Evolutionary conservation across 768 basidiomycete species (phyloP).

Genomic region (Pholiota microspora): DNA sequence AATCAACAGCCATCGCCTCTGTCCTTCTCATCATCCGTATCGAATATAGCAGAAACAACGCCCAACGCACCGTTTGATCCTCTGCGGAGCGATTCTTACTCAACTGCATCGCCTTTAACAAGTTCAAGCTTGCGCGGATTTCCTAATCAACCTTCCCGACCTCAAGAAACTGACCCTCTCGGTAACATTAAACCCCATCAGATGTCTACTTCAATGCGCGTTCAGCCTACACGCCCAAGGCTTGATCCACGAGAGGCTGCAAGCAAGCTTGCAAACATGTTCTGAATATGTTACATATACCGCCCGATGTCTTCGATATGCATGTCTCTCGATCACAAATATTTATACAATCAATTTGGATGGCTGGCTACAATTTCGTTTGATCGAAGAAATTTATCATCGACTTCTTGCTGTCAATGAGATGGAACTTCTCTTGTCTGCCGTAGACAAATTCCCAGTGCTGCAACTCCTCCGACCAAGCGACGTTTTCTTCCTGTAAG

Average conservation of each 20-base stretch:
- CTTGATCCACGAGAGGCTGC: conserved; percentile 86
- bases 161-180: conserved; percentile 57
- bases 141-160: conserved; percentile 21
- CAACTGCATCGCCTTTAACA: conserved; percentile 31
- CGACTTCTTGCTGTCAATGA: conserved; percentile 30
- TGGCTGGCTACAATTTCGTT: background rate
- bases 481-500: conserved; percentile 42
- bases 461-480: conserved; percentile 35
- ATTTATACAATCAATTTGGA: background rate
- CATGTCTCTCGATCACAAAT: background rate
- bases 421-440: conserved; percentile 45
- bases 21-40: conserved; percentile 33
- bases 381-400: conserved; percentile 20
- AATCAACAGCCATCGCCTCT: conserved; percentile 30
- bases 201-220: conserved; percentile 73
- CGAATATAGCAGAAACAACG: conserved; percentile 21
- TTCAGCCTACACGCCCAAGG: conserved; percentile 67
- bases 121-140: conserved; percentile 18
- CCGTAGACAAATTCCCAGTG: conserved; percentile 50
- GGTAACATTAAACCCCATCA: conserved; percentile 56
- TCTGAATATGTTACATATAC: conserved; percentile 34
- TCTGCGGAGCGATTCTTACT: conserved; percentile 33
- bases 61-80: conserved; percentile 31
- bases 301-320: background rate
- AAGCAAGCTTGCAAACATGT: conserved; percentile 89